Conservation (phyloP, 176 grass and related monocot species). For the Aegilops sharonensis region DNA sequence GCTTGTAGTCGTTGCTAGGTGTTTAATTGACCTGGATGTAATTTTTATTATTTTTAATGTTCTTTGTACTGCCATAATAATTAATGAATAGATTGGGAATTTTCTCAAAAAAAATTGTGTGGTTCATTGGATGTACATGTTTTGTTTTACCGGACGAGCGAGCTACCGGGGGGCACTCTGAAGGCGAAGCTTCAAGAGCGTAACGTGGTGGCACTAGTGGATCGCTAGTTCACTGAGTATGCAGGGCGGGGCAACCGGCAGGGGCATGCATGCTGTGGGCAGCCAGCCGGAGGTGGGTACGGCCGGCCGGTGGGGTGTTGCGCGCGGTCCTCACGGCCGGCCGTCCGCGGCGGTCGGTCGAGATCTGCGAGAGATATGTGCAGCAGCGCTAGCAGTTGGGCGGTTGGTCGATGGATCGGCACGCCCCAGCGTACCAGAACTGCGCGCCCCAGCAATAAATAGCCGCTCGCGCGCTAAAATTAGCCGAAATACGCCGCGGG, state of each 20-base stretch:
- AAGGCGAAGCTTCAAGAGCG: background rate
- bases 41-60: no score
- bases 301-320: background rate
- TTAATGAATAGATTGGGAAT: no score
- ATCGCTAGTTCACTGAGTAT: background rate
- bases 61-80: no score
- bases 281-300: background rate
- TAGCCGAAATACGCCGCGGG: background rate
- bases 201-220: background rate
- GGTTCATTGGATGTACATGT: no score
- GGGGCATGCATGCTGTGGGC: background rate
- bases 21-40: no score
- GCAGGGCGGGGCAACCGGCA: constrained; percentile 14
- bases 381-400: background rate
- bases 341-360: background rate
- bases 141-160: no score
- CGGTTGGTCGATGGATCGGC: background rate
- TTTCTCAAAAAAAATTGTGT: no score
- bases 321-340: constrained; percentile 8
- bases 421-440: background rate
- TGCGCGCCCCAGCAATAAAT: constrained; percentile 21
- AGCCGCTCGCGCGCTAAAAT: background rate
- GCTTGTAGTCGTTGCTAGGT: no score
- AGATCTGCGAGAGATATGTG: constrained; percentile 4
- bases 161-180: no score